A percentile compares a stretch with the other conserved stretches of the same genome.
Evolutionary conservation across 495 filamentous ascomycete genomes (phyloP).

Genomic region (Neurospora sp.): DNA sequence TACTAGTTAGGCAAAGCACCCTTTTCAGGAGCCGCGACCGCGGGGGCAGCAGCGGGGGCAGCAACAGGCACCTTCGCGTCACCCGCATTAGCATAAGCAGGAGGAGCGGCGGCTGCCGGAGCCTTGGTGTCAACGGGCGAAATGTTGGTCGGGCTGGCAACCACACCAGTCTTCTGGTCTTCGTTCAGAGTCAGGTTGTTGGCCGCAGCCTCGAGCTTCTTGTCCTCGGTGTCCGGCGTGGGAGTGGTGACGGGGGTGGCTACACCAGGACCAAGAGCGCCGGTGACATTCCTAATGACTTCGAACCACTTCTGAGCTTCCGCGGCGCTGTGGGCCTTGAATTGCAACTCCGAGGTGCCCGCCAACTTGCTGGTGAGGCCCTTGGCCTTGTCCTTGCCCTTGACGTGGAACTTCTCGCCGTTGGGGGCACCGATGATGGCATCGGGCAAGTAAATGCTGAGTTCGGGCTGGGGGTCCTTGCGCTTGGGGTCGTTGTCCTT

Average conservation of each 20-base stretch:
- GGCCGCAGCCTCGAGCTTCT: constrained; percentile 7
- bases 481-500: constrained; percentile 75
- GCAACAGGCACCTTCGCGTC: not conserved
- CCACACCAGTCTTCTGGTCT: not conserved
- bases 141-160: not conserved
- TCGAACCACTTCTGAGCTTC: constrained; percentile 78
- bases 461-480: constrained; percentile 72
- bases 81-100: not conserved
- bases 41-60: constrained; percentile 1
- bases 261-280: constrained; percentile 23
- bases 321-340: constrained; percentile 57
- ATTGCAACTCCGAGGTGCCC: constrained; percentile 40
- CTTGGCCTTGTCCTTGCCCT: constrained; percentile 71
- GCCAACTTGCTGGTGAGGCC: constrained; percentile 42
- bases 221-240: constrained; percentile 6
- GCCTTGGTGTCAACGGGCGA: not conserved
- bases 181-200: constrained; percentile 3
- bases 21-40: constrained; percentile 25
- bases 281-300: constrained; percentile 45
- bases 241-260: constrained; percentile 6
- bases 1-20: constrained; percentile 25
- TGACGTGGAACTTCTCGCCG: constrained; percentile 82
- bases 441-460: constrained; percentile 87
- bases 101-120: not conserved
- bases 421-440: constrained; percentile 65